Evolutionary conservation across 2,329 filamentous ascomycete species (phyloP).

Genomic region (Penicillium verrucosum): DNA sequence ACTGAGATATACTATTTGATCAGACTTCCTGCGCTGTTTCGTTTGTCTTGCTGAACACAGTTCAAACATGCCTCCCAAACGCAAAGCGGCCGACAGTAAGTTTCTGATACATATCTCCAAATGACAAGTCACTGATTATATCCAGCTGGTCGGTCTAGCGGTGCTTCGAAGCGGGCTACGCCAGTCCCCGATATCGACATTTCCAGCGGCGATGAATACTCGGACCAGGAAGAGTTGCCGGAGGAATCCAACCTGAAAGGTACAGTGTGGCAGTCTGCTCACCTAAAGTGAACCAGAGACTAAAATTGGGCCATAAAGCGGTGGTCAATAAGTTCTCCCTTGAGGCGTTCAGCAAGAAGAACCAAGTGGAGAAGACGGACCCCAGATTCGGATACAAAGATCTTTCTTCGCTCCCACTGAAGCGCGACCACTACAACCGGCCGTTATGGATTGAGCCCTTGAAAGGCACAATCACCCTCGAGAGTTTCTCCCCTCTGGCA

Average conservation of each 20-base stretch:
- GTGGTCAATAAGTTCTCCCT: slow-evolving; percentile 55
- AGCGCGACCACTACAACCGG: slow-evolving; percentile 82
- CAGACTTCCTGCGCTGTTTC: neutral
- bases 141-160: slow-evolving; percentile 44
- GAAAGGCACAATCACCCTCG: slow-evolving; percentile 82
- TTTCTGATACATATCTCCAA: slow-evolving; percentile 23
- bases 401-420: slow-evolving; percentile 77
- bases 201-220: slow-evolving; percentile 58
- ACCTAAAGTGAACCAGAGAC: slow-evolving; percentile 15
- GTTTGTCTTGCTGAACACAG: neutral
- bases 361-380: slow-evolving; percentile 47
- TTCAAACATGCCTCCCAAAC: slow-evolving; percentile 63
- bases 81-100: slow-evolving; percentile 61
- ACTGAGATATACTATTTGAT: neutral
- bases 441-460: slow-evolving; percentile 91
- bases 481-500: slow-evolving; percentile 88
- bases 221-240: slow-evolving; percentile 50
- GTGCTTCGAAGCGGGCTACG: slow-evolving; percentile 49
- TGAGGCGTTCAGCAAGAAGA: slow-evolving; percentile 49
- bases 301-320: slow-evolving; percentile 31
- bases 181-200: slow-evolving; percentile 46
- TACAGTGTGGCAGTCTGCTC: slow-evolving; percentile 27
- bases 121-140: slow-evolving; percentile 24
- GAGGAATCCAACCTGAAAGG: slow-evolving; percentile 49
- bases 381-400: slow-evolving; percentile 64